Percentiles rank a stretch among this genome's conserved stretches.
Evolutionary conservation across 2,329 filamentous ascomycete genomes (phyloP).

Genomic region (Diaporthe sp.): DNA sequence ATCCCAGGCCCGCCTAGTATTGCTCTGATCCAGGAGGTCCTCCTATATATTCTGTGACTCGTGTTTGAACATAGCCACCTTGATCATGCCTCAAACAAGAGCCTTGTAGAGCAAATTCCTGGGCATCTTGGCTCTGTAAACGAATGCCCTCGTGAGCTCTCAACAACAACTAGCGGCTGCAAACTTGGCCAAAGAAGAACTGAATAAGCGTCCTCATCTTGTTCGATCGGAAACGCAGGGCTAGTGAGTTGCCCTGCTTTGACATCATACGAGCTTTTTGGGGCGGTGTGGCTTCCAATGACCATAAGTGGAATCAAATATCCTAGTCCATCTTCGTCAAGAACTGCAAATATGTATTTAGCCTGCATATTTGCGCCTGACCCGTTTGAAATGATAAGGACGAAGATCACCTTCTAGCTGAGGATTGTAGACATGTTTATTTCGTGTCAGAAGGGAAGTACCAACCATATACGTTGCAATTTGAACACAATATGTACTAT

Average conservation of each 20-base stretch:
- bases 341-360: not conserved
- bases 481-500: not conserved
- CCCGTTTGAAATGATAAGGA: too few relatives aligned
- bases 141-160: not conserved
- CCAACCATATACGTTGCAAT: not conserved
- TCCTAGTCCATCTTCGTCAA: not conserved
- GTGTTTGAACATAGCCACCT: not conserved
- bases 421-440: too few relatives aligned
- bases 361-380: not conserved
- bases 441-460: too few relatives aligned
- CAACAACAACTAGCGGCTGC: not conserved
- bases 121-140: not conserved
- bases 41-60: not conserved
- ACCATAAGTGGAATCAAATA: not conserved
- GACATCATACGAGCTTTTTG: not conserved
- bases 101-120: not conserved
- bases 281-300: not conserved
- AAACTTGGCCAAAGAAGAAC: not conserved
- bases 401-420: too few relatives aligned
- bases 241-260: not conserved
- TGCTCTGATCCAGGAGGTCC: too few relatives aligned
- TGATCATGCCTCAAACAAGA: not conserved
- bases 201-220: not conserved
- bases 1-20: too few relatives aligned
- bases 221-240: rapidly evolving